Evolutionary conservation across 768 basidiomycete species (phyloP).

Genomic region (Amanita pallidorosea): DNA sequence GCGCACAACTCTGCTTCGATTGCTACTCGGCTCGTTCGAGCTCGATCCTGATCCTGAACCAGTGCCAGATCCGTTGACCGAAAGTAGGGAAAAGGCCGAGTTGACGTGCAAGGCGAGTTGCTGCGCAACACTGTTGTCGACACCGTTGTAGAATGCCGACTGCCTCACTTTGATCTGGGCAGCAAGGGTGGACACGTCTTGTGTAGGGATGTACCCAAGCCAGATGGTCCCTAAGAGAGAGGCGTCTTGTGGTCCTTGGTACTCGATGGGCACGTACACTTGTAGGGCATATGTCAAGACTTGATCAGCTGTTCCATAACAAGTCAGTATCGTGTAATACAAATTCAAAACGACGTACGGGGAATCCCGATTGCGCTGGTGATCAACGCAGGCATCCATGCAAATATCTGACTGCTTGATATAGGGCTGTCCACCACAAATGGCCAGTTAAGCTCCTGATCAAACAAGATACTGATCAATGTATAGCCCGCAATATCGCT

Average conservation of each 20-base stretch:
- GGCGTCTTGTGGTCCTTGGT: conserved; percentile 36
- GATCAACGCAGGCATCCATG: conserved; percentile 43
- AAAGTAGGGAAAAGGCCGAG: conserved; percentile 48
- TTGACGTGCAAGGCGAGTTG: conserved; percentile 62
- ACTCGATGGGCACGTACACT: conserved; percentile 56
- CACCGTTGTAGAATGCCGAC: conserved; percentile 57
- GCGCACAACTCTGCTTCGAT: conserved; percentile 27
- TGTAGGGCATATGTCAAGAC: conserved; percentile 45
- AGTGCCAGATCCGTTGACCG: conserved; percentile 23
- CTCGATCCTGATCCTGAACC: conserved; percentile 10
- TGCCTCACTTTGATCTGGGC: conserved; percentile 48
- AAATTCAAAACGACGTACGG: conserved; percentile 15
- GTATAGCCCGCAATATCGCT: conserved; percentile 26
- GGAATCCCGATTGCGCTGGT: conserved; percentile 19
- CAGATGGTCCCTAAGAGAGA: conserved; percentile 54
- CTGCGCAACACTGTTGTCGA: conserved; percentile 30
- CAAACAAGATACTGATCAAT: conserved; percentile 59
- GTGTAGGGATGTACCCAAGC: conserved; percentile 55
- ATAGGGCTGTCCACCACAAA: conserved; percentile 50
- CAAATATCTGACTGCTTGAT: conserved; percentile 70
- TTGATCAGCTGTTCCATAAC: conserved; percentile 16
- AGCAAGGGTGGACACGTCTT: conserved; percentile 48
- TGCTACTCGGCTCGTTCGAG: conserved; percentile 14
- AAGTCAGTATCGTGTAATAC: conserved; percentile 2
- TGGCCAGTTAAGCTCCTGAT: conserved; percentile 47